Evolutionary conservation across 768 basidiomycete genomes (phyloP).

Genomic region (Asterophora lycoperdoides): DNA sequence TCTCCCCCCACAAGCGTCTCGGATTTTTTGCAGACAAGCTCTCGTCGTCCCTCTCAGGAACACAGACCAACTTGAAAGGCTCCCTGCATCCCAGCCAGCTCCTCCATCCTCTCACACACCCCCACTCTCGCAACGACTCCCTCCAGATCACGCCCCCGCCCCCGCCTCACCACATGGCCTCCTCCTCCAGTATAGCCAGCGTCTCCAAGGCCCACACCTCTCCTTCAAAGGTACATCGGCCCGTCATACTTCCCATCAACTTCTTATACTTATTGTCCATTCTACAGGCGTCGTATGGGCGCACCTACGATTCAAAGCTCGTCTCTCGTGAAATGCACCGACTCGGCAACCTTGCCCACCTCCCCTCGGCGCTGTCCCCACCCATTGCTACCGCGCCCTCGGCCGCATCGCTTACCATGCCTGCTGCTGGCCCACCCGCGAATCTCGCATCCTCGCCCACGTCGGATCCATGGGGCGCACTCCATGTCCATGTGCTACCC

Average conservation of each 20-base stretch:
- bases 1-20: constrained; percentile 34
- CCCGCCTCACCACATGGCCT: constrained; percentile 29
- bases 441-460: constrained; percentile 39
- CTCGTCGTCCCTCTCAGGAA: constrained; percentile 31
- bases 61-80: constrained; percentile 17
- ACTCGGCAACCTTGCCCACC: constrained; percentile 57
- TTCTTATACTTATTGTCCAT: constrained; percentile 7
- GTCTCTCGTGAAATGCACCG: constrained; percentile 85
- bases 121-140: constrained; percentile 36
- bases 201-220: constrained; percentile 41
- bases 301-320: constrained; percentile 76
- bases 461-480: constrained; percentile 74
- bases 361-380: constrained; percentile 49
- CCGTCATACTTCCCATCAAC: not conserved
- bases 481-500: constrained; percentile 86
- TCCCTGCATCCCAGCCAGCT: constrained; percentile 31
- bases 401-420: constrained; percentile 41
- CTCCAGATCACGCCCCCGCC: constrained; percentile 18
- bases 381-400: constrained; percentile 48
- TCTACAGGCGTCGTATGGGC: constrained; percentile 50
- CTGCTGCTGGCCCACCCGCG: constrained; percentile 36
- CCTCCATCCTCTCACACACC: constrained; percentile 29
- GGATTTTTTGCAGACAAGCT: constrained; percentile 43
- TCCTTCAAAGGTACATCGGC: constrained; percentile 43
- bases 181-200: constrained; percentile 30